phyloP scores from a whole-genome alignment of 441 rosid species.

The Mallotus japonicus region DNA sequence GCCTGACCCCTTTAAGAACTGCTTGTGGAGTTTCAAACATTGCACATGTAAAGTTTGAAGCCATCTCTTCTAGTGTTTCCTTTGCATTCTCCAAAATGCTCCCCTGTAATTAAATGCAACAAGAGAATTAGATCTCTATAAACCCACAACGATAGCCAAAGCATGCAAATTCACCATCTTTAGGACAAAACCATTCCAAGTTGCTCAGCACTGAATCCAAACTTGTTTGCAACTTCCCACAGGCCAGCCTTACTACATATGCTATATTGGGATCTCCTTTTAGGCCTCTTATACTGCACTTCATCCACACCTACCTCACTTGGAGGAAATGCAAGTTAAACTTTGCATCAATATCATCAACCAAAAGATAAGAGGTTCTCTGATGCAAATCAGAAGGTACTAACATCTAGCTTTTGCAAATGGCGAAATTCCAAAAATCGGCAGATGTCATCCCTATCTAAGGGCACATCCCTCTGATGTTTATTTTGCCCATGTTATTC shows the following conservation, averaged over 20 bases:
- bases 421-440: slow-evolving; percentile 72
- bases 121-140: slow-evolving; percentile 17
- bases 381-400: slow-evolving; percentile 28
- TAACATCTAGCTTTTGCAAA: slow-evolving; percentile 88
- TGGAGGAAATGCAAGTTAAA: slow-evolving; percentile 88
- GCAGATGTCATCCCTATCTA: slow-evolving; percentile 58
- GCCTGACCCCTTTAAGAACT: slow-evolving; percentile 94
- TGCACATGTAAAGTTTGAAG: slow-evolving; percentile 78
- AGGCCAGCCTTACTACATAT: slow-evolving; percentile 84
- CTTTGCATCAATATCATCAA: slow-evolving; percentile 93
- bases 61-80: slow-evolving; percentile 96
- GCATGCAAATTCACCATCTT: slow-evolving; percentile 54
- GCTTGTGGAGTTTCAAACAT: slow-evolving; percentile 89
- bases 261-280: slow-evolving; percentile 77
- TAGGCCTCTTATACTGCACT: slow-evolving; percentile 93
- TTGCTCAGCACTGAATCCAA: slow-evolving; percentile 91
- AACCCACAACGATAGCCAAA: slow-evolving; percentile 16
- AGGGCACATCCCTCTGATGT: slow-evolving; percentile 34
- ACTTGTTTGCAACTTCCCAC: slow-evolving; percentile 91
- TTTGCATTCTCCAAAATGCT: slow-evolving; percentile 79
- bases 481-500: slow-evolving; percentile 28
- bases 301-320: slow-evolving; percentile 85
- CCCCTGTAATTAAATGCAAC: slow-evolving; percentile 43
- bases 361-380: slow-evolving; percentile 18
- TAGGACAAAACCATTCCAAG: slow-evolving; percentile 63